Base-by-base conservation (phyloP, 2,329 filamentous ascomycete genomes). In the Alternaria sp. region DNA sequence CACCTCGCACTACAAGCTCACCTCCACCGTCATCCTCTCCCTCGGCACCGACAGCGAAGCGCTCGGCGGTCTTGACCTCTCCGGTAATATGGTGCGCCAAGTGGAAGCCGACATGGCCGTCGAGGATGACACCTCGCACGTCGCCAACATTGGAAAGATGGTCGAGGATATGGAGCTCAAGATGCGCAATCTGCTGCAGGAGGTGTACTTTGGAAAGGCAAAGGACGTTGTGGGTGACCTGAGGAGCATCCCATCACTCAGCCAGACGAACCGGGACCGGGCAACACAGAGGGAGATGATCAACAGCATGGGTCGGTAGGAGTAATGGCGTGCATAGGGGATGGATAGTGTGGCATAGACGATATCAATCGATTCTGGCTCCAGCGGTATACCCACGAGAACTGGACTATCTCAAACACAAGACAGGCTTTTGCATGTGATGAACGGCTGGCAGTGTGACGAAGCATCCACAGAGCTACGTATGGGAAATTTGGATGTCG, bases 111-210 rank as follows among this genome's bases (percentile, higher is more conserved):
- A 98, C 81, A 85, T 97, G 78, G 89, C 92, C 9, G 92, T 97
- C 40, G 93, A 97, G 72, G 91, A 90, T 74, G 95, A 98, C 81
- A 91, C 91, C 71, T 93, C 91, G 80, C 96, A 99, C 84, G 96
- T 99, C 73, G 92, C 92, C 73, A 99, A 99, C 81, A 93, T 98
- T 64, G 96, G 96, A 59, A 81, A 79, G 70, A 86, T 99, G 77
- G 94, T 99, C 56, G 96, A 99, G 85, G 96, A 99, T 81, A 98
- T 99, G 96, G 96, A 99, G 84, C 89, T 97, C 79, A 97, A 97
- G 87, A 98, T 99, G 96, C 89, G 96, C 69, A 99, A 99, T 81
- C 81, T 98, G 81, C 84, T 99, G 79, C 95, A 99, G 85, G 96
- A 99, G 83, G 96, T 99, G 54, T 99, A 99, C 84, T 99, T 99